Base-by-base conservation (phyloP, 2,329 filamentous ascomycete genomes). In the Cercospora sp. region DNA sequence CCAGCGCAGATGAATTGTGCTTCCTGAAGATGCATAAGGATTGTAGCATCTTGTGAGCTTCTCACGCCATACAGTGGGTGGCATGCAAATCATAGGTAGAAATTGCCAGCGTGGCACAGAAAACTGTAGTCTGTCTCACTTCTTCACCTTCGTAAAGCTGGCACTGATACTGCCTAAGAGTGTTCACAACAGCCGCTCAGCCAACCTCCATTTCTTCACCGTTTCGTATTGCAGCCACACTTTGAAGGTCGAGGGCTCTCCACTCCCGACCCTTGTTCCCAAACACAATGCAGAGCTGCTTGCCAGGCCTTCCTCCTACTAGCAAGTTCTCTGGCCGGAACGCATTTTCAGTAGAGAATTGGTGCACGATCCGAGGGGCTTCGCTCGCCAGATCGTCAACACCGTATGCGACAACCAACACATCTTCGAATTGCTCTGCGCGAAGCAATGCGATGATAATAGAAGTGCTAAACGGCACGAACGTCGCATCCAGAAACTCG, bases 261-360 rank as follows among this genome's bases (percentile, higher is more conserved):
- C 87, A 88, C 68, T 84, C 82, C 74, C 84, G 80, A 40, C 80
- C 77, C 73, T 86, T 83, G 30, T 83, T 80, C 55, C 86, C 87
- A 68, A 89, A 74, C 30, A 89, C 84, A 63, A 86, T 83, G 20
- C 86, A 79, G 3, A 84, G 83, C 67, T 85, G 77, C 70, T 86
- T 79, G 0, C 83, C 84, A 65, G 82, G 83, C 10, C 86, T 79
- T 20, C 86, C 87, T 72, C 88, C 88, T 2, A 88, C 82, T 36
- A 86, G 80, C 6, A 89, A 71, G 65, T 78, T 79, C 23, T 83
- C 66, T 0, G 87, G 86, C 51, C 77, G 79, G 66, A 87, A 87
- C 6, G 79, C 75, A 1, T 79, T 80, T 63, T 80, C 75, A 3
- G 75, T 63, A 3, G 77, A 68, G 69, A 88, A 88, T 0, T 78